Evolutionary conservation across 495 filamentous ascomycete genomes (phyloP).

Genomic region (Margaritispora aquatica): DNA sequence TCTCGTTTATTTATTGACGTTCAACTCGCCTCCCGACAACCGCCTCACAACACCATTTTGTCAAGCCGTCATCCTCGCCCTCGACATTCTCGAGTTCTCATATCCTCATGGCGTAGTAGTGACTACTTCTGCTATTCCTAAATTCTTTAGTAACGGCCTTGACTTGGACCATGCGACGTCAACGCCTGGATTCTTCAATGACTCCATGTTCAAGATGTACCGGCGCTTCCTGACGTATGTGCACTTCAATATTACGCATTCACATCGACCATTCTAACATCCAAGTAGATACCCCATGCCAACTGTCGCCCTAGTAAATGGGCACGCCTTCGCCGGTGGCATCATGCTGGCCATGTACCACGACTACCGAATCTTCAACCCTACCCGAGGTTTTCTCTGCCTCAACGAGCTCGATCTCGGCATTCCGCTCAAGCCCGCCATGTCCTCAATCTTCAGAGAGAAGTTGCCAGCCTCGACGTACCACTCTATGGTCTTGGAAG

Average conservation of each 20-base stretch:
- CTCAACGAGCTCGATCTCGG: conserved; percentile 77
- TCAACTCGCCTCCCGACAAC: conserved; percentile 66
- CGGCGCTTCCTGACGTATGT: conserved; percentile 54
- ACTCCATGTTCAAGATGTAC: conserved; percentile 53
- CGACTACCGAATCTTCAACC: conserved; percentile 74
- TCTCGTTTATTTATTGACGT: conserved; percentile 65
- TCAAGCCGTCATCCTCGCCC: conserved; percentile 56
- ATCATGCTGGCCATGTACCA: conserved; percentile 80
- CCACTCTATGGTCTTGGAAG: conserved; percentile 61
- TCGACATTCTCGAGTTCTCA: conserved; percentile 65
- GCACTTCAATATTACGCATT: neutral
- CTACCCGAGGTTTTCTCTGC: conserved; percentile 60
- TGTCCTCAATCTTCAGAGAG: conserved; percentile 66
- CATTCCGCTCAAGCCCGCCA: conserved; percentile 60
- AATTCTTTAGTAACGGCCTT: conserved; percentile 80
- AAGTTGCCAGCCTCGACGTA: conserved; percentile 55
- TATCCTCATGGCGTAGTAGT: conserved; percentile 64
- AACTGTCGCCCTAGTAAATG: conserved; percentile 69
- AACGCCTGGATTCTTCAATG: conserved; percentile 45
- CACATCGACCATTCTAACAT: neutral
- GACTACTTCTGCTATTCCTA: conserved; percentile 65
- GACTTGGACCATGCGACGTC: conserved; percentile 53
- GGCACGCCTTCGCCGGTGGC: conserved; percentile 76
- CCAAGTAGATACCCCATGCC: conserved; percentile 65
- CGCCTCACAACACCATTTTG: conserved; percentile 63